phyloP scores from a whole-genome alignment of 2,329 filamentous ascomycete species.

The Aspergillus costaricaensis region DNA sequence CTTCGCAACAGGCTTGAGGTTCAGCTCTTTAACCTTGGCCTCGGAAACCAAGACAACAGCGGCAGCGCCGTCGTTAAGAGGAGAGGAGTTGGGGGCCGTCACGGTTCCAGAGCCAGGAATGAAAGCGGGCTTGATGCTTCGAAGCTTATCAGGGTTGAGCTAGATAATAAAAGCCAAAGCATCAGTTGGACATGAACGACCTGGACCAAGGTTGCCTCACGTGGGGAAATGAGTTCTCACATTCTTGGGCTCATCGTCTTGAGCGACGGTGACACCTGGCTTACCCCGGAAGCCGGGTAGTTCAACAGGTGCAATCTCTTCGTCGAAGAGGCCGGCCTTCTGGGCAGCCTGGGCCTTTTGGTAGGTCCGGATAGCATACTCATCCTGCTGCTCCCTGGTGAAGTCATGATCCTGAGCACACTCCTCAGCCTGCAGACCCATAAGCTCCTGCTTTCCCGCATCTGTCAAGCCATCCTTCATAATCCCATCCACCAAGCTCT shows the following conservation, averaged over 20 bases:
- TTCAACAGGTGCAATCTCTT: conserved; percentile 87
- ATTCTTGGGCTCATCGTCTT: conserved; percentile 96
- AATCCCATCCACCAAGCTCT: conserved; percentile 84
- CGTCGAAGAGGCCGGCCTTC: conserved; percentile 75
- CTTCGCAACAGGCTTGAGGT: conserved; percentile 89
- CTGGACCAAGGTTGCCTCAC: background rate
- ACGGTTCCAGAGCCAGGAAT: conserved; percentile 77
- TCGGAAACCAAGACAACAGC: conserved; percentile 93
- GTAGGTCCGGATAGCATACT: conserved; percentile 94
- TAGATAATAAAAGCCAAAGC: conserved; percentile 20
- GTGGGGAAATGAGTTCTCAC: conserved; percentile 40
- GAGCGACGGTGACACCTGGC: conserved; percentile 74
- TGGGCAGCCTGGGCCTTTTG: conserved; percentile 88
- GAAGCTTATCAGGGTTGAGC: conserved; percentile 79
- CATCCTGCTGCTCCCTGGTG: conserved; percentile 83
- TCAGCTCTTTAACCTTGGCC: conserved; percentile 87
- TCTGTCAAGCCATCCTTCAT: conserved; percentile 94
- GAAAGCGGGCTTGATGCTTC: conserved; percentile 81
- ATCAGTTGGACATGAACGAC: background rate
- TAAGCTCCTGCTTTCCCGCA: conserved; percentile 88
- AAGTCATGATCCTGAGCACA: conserved; percentile 83
- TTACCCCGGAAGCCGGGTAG: conserved; percentile 88
- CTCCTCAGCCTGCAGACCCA: conserved; percentile 91
- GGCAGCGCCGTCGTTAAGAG: conserved; percentile 90
- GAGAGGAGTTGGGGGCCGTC: conserved; percentile 94